phyloP scores from a whole-genome alignment of 805 yeast genomes.

The Cyberlindnera samutprakarnensis region DNA sequence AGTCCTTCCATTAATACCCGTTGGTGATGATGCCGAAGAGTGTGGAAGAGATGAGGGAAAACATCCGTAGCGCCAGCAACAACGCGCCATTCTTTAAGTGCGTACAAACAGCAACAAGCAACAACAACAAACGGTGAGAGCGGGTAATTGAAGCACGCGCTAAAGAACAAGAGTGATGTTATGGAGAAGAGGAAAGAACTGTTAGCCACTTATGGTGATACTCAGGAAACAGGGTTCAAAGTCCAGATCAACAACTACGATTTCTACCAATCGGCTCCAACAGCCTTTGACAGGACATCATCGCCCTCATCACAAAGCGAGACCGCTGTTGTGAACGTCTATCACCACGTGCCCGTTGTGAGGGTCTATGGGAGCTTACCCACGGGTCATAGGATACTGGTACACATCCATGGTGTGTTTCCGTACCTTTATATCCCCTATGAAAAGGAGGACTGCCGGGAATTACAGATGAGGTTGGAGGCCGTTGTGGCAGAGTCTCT shows the following conservation, averaged over 20 bases:
- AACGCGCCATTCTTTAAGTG: not conserved
- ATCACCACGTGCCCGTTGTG: conserved; percentile 59
- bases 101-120: not conserved
- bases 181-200: conserved; percentile 12
- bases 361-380: conserved; percentile 69
- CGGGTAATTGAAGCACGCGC: too few species aligned
- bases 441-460: conserved; percentile 36
- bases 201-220: conserved; percentile 7
- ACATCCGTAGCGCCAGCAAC: too few species aligned
- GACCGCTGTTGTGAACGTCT: too few species aligned
- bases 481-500: conserved; percentile 32
- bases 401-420: conserved; percentile 77
- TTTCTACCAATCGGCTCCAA: conserved; percentile 53
- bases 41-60: too few species aligned
- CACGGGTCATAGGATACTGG: conserved; percentile 48
- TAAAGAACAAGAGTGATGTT: too few species aligned
- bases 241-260: conserved; percentile 61
- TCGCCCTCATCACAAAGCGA: conserved; percentile 17
- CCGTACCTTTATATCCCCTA: conserved; percentile 76
- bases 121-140: not conserved
- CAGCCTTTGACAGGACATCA: conserved; percentile 38
- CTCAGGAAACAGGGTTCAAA: conserved; percentile 11
- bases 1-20: too few species aligned
- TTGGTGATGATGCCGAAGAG: too few species aligned
- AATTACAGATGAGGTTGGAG: conserved; percentile 40